These are phyloP conservation scores for Metschnikowia hibisci DNA, from an alignment of 805 yeast species.

Conservation along the genomic window DNA sequence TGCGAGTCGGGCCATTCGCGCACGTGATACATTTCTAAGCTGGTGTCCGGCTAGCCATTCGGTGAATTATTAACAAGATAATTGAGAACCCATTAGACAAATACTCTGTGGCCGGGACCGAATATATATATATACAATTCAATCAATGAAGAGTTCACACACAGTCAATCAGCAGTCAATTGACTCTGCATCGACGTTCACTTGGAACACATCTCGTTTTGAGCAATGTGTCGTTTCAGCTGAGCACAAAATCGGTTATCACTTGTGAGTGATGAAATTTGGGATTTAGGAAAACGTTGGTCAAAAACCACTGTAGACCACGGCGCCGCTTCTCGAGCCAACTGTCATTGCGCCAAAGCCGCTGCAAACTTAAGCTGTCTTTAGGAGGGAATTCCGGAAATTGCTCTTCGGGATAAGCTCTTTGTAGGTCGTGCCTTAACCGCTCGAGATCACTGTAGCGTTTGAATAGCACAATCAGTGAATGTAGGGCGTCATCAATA, in stretches of 20 bases:
- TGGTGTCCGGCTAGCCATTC: not conserved
- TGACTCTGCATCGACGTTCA: no score
- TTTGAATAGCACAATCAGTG: conserved; percentile 47
- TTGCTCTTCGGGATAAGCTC: conserved; percentile 35
- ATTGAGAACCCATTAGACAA: no score
- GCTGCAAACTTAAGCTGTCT: conserved; percentile 36
- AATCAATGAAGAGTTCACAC: no score
- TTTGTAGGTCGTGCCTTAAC: conserved; percentile 39
- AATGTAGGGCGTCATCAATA: conserved; percentile 33
- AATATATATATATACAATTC: no score
- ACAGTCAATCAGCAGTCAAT: no score
- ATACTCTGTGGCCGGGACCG: no score
- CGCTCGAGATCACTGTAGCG: conserved; percentile 62
- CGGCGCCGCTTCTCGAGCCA: conserved; percentile 55
- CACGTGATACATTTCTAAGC: not conserved
- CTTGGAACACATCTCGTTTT: no score
- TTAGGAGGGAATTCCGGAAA: conserved; percentile 54
- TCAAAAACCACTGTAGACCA: conserved; percentile 59
- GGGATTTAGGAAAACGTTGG: conserved; percentile 51
- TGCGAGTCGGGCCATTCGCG: not conserved
- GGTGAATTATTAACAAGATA: not conserved
- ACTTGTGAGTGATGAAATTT: conserved; percentile 33
- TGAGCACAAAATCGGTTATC: conserved; percentile 38
- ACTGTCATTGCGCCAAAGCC: conserved; percentile 34
- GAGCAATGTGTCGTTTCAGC: not conserved